Base-by-base conservation (phyloP, 164 flowering plant genomes). In the Dillenia suffruticosa region DNA sequence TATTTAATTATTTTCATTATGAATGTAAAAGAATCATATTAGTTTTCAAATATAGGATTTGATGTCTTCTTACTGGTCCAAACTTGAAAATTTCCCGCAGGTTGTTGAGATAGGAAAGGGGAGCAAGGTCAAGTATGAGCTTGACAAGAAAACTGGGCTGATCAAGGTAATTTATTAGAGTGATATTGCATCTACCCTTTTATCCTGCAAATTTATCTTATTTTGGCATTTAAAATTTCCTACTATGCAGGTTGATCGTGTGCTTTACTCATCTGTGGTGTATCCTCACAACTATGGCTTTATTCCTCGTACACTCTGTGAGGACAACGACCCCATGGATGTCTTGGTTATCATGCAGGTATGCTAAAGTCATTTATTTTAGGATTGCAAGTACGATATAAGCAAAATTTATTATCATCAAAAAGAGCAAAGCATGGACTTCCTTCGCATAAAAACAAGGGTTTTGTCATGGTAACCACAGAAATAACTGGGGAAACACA, bases 261-360 rank as follows among this genome's bases (percentile, higher is more conserved):
- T 89, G 9, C 79, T 92, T 56, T 92, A 92, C 76, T 92, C 96
- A 61, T 92, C 97, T 13, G 88, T 89, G 50, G 97, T 92, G 40
- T 92, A 89, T 65, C 97, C 97, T 56, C 97, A 92, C 77, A 92
- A 92, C 82, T 92, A 92, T 70, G 96, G 98, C 46, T 92, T 92
- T 79, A 82, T 92, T 63, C 96, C 96, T 11, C 94, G 96, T 11
- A 87, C 96, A 10, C 82, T 92, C 2, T 92, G 98, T 63, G 96
- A 89, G 72, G 98, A 92, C 70, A 84, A 63, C 69, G 98, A 89
- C 71, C 96, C 97, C 44, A 45, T 92, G 76, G 96, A 92, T 82
- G 96, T 92, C 60, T 71, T 92, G 61, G 70, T 92, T 62, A 70
- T 89, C 65, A 89, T 92, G 96, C 97, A 89, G 94, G 97, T 86